phyloP scores from a whole-genome alignment of 2,329 filamentous ascomycete species.

The Paraphoma chrysanthemicola region DNA sequence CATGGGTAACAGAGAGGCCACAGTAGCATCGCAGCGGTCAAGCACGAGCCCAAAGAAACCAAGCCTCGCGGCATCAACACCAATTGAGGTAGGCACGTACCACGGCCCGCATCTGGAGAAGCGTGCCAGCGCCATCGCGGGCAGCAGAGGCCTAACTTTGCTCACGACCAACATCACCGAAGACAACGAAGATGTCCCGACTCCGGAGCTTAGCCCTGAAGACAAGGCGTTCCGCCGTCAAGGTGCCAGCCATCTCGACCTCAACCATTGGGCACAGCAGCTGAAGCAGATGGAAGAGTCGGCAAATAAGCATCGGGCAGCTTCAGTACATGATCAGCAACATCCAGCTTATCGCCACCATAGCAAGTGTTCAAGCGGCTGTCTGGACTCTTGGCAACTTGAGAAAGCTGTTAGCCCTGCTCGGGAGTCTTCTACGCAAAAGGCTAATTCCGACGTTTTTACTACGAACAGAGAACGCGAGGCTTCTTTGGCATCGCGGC shows the following conservation, averaged over 20 bases:
- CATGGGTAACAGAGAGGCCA: not conserved
- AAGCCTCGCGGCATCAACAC: not conserved
- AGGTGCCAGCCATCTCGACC: slow-evolving; percentile 9
- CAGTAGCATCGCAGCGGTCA: not conserved
- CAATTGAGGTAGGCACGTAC: not conserved
- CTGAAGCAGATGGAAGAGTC: slow-evolving; percentile 12
- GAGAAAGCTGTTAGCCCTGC: not conserved
- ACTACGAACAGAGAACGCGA: not conserved
- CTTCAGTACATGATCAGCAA: not conserved
- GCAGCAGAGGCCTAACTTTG: not conserved
- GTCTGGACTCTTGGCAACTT: not conserved
- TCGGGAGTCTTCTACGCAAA: not conserved
- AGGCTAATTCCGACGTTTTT: not conserved
- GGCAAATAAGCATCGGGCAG: not conserved
- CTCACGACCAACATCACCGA: not conserved
- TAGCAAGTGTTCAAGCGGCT: not conserved
- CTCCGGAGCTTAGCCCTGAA: not conserved
- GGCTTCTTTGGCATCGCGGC: too few relatives aligned
- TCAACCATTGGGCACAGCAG: slow-evolving; percentile 11
- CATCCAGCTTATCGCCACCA: not conserved
- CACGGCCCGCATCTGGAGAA: not conserved
- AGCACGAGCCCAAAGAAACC: not conserved
- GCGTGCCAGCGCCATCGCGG: not conserved
- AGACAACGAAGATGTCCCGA: not conserved
- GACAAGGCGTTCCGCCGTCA: not conserved